Conservation (phyloP, 1,284 basidiomycete genomes). For the Trichosporon coremiiforme region DNA sequence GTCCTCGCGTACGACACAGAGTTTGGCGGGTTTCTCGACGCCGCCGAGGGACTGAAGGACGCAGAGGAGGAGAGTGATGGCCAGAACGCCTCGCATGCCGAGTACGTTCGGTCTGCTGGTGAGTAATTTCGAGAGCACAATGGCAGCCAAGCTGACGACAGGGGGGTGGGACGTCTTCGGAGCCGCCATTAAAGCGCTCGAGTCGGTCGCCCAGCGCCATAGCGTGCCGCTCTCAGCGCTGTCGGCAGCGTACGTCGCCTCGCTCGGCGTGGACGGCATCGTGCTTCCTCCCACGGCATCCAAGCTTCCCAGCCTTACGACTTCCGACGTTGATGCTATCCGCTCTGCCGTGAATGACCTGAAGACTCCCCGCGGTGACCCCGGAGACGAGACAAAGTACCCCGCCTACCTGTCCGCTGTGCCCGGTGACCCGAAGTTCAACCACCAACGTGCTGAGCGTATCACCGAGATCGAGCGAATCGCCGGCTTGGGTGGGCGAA, state of each 20-base stretch:
- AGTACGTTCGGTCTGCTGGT: conserved; percentile 35
- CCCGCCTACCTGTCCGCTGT: conserved; percentile 23
- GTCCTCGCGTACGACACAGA: conserved; percentile 33
- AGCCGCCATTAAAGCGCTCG: conserved; percentile 24
- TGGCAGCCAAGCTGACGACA: not conserved
- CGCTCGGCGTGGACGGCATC: conserved; percentile 5
- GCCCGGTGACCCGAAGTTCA: conserved; percentile 2
- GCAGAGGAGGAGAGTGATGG: not conserved
- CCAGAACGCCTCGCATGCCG: conserved; percentile 24
- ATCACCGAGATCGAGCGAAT: conserved; percentile 22
- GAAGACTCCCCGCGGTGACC: conserved; percentile 10
- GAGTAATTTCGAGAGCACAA: not conserved
- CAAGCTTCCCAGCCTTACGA: not conserved
- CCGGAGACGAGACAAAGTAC: conserved; percentile 28
- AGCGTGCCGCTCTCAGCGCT: conserved; percentile 27
- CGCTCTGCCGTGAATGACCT: not conserved
- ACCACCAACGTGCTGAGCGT: not conserved
- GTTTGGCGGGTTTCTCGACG: conserved; percentile 31
- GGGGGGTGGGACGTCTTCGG: conserved; percentile 35
- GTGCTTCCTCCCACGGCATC: not conserved
- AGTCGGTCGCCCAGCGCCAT: conserved; percentile 28
- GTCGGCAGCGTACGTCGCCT: conserved; percentile 23
- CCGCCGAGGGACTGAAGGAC: conserved; percentile 21
- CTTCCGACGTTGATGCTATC: not conserved
- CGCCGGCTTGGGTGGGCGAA: conserved; percentile 9